phyloP scores from a whole-genome alignment of 2,329 filamentous ascomycete genomes.

The Bipolaris sorokiniana region DNA sequence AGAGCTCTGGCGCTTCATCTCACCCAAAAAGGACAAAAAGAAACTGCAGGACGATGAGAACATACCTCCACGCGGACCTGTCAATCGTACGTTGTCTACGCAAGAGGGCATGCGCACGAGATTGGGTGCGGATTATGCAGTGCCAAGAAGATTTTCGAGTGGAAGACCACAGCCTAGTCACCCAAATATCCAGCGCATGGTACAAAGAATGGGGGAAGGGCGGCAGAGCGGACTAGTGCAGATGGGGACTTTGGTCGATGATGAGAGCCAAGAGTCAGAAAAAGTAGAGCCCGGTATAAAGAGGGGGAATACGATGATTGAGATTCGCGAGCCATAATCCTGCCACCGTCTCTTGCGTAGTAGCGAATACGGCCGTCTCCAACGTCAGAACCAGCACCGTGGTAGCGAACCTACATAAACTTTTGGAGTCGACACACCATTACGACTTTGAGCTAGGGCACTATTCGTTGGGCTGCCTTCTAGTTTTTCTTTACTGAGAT shows the following conservation, averaged over 20 bases:
- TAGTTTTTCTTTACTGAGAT: no score
- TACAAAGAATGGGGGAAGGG: slow-evolving; percentile 36
- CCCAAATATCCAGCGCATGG: slow-evolving; percentile 40
- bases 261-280: slow-evolving; percentile 1
- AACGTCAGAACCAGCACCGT: no score
- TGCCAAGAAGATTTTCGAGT: slow-evolving; percentile 8
- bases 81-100: slow-evolving; percentile 34
- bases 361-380: no score
- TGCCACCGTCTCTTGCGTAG: no score
- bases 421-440: no score
- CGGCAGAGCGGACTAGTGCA: slow-evolving; percentile 32
- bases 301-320: slow-evolving; percentile 26
- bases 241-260: slow-evolving; percentile 27
- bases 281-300: slow-evolving; percentile 11
- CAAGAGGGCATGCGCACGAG: slow-evolving; percentile 40
- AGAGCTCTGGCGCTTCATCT: slow-evolving; percentile 36
- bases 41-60: slow-evolving; percentile 16
- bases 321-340: background rate
- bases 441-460: no score
- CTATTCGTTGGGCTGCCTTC: no score
- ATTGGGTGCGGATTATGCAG: slow-evolving; percentile 15
- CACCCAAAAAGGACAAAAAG: slow-evolving; percentile 16
- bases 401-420: no score
- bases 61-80: slow-evolving; percentile 8
- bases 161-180: slow-evolving; percentile 28